A percentile compares a stretch with the other conserved stretches of the same genome.
phyloP scores from a whole-genome alignment of 176 grass and related monocot genomes.

The Musa itinerans region DNA sequence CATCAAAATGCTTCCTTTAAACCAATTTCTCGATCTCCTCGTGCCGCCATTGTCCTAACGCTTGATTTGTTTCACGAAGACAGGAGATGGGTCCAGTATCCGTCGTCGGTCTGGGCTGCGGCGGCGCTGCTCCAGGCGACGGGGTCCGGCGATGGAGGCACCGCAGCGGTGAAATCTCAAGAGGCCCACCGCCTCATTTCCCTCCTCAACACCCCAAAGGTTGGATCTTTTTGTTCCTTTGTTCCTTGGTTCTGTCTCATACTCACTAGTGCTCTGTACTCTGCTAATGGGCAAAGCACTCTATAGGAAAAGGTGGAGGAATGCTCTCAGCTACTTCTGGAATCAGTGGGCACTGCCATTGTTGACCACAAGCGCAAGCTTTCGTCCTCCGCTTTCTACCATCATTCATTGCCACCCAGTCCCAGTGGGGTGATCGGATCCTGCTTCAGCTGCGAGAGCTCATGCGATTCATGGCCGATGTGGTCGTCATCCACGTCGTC shows the following conservation, averaged over 20 bases:
- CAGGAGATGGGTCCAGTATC: slow-evolving; percentile 59
- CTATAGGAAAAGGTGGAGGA: slow-evolving; percentile 47
- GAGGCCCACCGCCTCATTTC: slow-evolving; percentile 22
- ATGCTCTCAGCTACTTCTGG: slow-evolving; percentile 45
- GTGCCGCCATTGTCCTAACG: neutral
- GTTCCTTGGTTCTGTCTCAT: neutral
- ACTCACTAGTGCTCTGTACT: neutral
- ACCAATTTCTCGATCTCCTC: slow-evolving; percentile 1
- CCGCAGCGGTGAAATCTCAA: slow-evolving; percentile 4
- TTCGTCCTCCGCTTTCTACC: slow-evolving; percentile 1
- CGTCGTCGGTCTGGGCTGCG: slow-evolving; percentile 62
- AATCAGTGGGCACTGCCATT: slow-evolving; percentile 1
- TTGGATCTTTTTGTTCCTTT: slow-evolving; percentile 11
- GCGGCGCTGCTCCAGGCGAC: slow-evolving; percentile 41
- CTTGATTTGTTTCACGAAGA: slow-evolving; percentile 27
- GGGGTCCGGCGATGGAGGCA: neutral
- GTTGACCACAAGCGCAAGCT: slow-evolving; percentile 46
- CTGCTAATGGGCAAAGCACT: neutral
- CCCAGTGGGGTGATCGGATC: slow-evolving; percentile 52
- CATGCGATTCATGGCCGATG: slow-evolving; percentile 24
- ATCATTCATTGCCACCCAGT: slow-evolving; percentile 41
- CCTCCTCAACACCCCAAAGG: slow-evolving; percentile 52
- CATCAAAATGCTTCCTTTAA: neutral
- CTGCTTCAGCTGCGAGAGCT: slow-evolving; percentile 66
- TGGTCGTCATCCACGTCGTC: slow-evolving; percentile 25